These are phyloP conservation scores for Avena eriantha DNA, from an alignment of 176 grass and related monocot genomes.

Conservation along the genomic window DNA sequence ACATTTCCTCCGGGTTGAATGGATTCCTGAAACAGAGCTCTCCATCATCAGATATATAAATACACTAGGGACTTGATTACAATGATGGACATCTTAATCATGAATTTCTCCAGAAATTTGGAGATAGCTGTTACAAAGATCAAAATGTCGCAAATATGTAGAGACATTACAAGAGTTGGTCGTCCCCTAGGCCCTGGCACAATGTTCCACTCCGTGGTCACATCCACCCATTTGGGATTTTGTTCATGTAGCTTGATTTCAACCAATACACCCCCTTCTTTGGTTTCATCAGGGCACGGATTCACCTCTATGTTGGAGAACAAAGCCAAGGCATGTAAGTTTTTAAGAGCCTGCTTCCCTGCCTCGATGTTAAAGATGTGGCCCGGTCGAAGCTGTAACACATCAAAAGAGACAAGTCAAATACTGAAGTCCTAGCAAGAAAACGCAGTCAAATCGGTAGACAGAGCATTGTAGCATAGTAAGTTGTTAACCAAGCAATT, in stretches of 20 bases:
- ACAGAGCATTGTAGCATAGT: neutral
- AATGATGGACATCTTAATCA: slow-evolving; percentile 1
- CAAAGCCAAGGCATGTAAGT: slow-evolving; percentile 84
- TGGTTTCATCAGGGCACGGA: slow-evolving; percentile 84
- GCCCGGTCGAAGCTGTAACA: slow-evolving; percentile 79
- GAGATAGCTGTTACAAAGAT: slow-evolving; percentile 4
- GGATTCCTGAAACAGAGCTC: slow-evolving; percentile 64
- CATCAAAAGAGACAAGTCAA: slow-evolving; percentile 29
- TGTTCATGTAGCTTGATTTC: slow-evolving; percentile 95
- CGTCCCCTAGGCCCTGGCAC: slow-evolving; percentile 75
- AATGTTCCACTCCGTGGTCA: slow-evolving; percentile 89
- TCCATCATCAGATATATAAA: slow-evolving; percentile 42
- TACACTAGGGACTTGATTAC: neutral
- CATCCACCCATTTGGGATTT: slow-evolving; percentile 88
- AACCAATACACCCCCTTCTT: slow-evolving; percentile 90
- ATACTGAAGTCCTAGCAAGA: slow-evolving; percentile 2
- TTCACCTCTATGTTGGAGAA: slow-evolving; percentile 98
- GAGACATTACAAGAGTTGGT: slow-evolving; percentile 74
- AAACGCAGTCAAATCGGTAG: neutral
- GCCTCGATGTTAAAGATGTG: slow-evolving; percentile 96
- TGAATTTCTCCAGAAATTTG: neutral
- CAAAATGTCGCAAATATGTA: slow-evolving; percentile 1
- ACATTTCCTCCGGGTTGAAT: slow-evolving; percentile 98
- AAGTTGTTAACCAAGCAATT: neutral
- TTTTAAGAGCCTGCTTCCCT: slow-evolving; percentile 86